Percentiles rank a stretch among this genome's conserved stretches.
Evolutionary conservation across 371 early-diverging fungal genomes (phyloP).

Genomic region (Mucor circinelloides): DNA sequence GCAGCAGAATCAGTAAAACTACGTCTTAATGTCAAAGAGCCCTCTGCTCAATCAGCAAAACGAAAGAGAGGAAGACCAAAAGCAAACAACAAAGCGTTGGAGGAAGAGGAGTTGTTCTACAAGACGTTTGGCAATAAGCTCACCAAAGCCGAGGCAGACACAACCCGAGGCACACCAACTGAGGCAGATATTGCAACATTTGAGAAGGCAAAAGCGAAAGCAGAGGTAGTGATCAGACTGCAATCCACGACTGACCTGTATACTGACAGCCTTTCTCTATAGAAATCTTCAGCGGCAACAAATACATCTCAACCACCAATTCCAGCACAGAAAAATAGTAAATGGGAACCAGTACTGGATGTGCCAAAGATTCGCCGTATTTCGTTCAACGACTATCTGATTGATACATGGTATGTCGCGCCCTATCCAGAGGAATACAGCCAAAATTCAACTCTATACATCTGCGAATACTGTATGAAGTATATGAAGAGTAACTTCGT

Average conservation of each 20-base stretch:
- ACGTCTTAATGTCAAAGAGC: constrained; percentile 16
- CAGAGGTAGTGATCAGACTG: constrained; percentile 9
- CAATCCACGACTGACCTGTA: background rate
- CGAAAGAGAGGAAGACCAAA: constrained; percentile 5
- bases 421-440: constrained; percentile 99
- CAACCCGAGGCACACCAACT: constrained; percentile 52
- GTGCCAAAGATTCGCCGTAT: constrained; percentile 24
- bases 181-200: constrained; percentile 53
- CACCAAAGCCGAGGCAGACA: constrained; percentile 57
- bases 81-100: background rate
- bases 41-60: background rate
- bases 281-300: background rate
- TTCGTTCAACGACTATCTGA: constrained; percentile 74
- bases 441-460: constrained; percentile 66
- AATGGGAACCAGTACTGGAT: constrained; percentile 4
- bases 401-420: constrained; percentile 97
- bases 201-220: constrained; percentile 41
- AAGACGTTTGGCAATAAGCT: constrained; percentile 61
- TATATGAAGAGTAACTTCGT: constrained; percentile 84
- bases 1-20: constrained; percentile 9
- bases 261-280: background rate
- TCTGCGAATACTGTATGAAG: constrained; percentile 98
- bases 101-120: constrained; percentile 28
- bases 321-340: background rate
- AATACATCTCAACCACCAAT: background rate